These are phyloP conservation scores for Uronychia binucleata DNA, from an alignment of 73 alveolate genomes.

Conservation along the genomic window DNA sequence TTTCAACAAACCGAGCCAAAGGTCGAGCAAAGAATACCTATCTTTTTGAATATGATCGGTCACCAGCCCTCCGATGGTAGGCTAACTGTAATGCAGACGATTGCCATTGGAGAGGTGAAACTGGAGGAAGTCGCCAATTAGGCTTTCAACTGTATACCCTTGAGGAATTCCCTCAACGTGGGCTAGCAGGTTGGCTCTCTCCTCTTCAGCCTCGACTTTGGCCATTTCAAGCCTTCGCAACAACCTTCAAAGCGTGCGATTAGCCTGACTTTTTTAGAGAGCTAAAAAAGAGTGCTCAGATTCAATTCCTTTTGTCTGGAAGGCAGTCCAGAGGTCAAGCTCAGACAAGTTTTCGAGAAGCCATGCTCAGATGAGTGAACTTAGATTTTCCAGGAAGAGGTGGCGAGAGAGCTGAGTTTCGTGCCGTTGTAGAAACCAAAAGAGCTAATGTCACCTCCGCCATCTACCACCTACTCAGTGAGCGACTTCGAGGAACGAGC, in stretches of 20 bases:
- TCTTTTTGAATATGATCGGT: not conserved
- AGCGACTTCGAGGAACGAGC: not conserved
- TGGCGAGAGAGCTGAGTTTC: too few relatives aligned
- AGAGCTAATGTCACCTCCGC: not conserved
- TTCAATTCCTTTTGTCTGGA: not conserved
- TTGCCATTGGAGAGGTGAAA: not conserved
- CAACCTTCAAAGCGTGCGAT: too few relatives aligned
- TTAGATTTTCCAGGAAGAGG: too few relatives aligned
- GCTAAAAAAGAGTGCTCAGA: not conserved
- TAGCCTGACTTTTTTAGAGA: not conserved
- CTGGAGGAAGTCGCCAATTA: not conserved
- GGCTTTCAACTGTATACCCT: not conserved
- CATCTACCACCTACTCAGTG: not conserved
- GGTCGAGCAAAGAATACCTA: not conserved
- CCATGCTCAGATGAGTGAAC: too few relatives aligned
- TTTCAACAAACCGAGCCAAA: not conserved
- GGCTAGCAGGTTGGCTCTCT: not conserved
- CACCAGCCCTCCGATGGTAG: not conserved
- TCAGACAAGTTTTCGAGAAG: not conserved
- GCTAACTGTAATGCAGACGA: not conserved
- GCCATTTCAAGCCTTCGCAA: too few relatives aligned
- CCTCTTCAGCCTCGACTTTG: not conserved
- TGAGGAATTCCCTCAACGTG: not conserved
- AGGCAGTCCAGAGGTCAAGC: not conserved
- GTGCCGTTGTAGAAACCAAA: not conserved